Base-by-base conservation (phyloP, 495 filamentous ascomycete genomes). In the Pseudoneurospora amorphoporcata region DNA sequence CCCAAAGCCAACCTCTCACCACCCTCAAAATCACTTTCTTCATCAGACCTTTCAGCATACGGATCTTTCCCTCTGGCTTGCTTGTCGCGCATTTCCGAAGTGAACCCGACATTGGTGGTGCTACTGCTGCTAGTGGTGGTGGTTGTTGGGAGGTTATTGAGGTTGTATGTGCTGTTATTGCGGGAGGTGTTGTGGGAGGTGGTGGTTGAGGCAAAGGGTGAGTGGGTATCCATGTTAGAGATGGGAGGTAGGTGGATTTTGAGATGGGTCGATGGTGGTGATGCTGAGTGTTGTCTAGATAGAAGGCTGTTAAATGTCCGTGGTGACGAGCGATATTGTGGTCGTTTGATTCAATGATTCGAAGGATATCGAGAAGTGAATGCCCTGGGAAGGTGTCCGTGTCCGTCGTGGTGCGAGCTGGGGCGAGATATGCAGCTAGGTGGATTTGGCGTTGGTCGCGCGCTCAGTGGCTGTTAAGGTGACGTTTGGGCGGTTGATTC, bases 41-140 rank as follows among this genome's bases (percentile, higher is more conserved):
- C 53, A 65, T 65, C 53, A 14, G 53, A 65, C 53, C 53, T 2
- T 17, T 65, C 53, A 16, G 53, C 53, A 65, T 85, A 86, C 2
- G 84, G 84, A 74, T 87, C 81, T 71, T 86, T 87, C 29, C 85
- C 85, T n/a, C 86, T 79, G 5, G 86, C 85, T 76, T 88, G 86
- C 7, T 82, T 81, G 74, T 87, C 84, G 70, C 83, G 82, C 85
- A 85, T 86, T 58, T 78, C 65, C 16, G 78, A 38, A 10, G 83
- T 82, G 77, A 84, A 82, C 37, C 12, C 43, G 47, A 29, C 19
- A 2, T 29, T 29, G 47, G 47, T 58, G 47, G 19, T 58, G 5
- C 47, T 58, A 17, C 29, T 23, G 42, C 39, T 32, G 69, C 1
- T 17, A 1, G 38, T 69, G 8, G 38, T 41, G 12, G 38, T 41